Conservation (phyloP, 305 asterid species). For the Coffea humblotiana region DNA sequence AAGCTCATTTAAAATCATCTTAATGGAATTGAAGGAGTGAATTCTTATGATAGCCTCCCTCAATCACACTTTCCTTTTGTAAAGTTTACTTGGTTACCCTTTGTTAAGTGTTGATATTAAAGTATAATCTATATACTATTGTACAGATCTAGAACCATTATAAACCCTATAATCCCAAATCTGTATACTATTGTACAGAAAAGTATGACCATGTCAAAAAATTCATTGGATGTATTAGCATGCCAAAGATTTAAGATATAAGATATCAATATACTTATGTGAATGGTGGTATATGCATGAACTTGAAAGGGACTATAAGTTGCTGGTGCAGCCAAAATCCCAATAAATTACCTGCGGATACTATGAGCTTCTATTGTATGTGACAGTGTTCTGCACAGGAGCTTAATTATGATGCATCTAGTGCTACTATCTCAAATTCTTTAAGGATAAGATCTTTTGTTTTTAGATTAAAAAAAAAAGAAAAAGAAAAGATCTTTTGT, state of each 20-base stretch:
- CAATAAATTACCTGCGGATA: no score
- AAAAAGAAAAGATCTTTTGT: not conserved
- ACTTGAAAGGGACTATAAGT: no score
- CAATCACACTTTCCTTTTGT: not conserved
- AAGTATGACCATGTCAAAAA: no score
- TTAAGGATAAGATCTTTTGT: not conserved
- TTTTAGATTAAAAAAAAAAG: not conserved
- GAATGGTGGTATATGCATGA: no score
- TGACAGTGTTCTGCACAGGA: not conserved
- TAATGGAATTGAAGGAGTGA: not conserved
- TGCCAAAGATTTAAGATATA: no score
- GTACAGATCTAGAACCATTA: not conserved
- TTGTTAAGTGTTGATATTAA: not conserved
- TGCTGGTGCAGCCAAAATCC: no score
- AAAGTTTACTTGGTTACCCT: not conserved
- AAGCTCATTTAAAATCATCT: not conserved
- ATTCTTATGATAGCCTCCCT: not conserved
- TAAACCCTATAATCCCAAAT: no score
- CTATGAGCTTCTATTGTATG: not conserved
- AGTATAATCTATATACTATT: no score
- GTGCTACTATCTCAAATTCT: not conserved
- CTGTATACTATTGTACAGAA: no score
- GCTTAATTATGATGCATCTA: not conserved
- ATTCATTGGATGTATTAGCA: no score
- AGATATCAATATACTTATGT: no score